Percentiles rank a stretch among this genome's conserved stretches.
These are phyloP conservation scores for Penicillium sp. DNA, from an alignment of 2,329 filamentous ascomycete species.

Conservation along the genomic window DNA sequence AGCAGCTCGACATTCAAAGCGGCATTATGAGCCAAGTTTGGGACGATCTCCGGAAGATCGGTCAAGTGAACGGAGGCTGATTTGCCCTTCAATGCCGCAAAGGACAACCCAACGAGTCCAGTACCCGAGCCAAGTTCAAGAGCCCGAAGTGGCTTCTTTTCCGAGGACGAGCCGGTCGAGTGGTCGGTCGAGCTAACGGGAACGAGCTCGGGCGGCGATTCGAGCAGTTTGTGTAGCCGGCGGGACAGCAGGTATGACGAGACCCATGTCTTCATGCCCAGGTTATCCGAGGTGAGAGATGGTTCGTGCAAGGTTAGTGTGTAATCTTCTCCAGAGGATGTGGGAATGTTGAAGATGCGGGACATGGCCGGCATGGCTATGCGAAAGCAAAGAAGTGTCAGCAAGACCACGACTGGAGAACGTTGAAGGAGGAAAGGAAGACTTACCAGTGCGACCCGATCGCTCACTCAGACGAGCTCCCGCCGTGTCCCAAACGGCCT, in stretches of 20 bases:
- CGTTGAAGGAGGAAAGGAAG: background rate
- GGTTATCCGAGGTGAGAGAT: conserved; percentile 80
- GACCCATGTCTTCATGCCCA: conserved; percentile 95
- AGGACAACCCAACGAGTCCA: conserved; percentile 84
- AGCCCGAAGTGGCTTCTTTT: conserved; percentile 40
- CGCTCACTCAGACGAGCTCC: conserved; percentile 80
- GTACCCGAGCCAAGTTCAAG: conserved; percentile 90
- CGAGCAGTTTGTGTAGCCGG: conserved; percentile 59
- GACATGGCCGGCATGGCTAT: conserved; percentile 65
- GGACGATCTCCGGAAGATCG: conserved; percentile 80
- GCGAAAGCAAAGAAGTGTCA: conserved; percentile 17
- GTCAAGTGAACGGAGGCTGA: conserved; percentile 70
- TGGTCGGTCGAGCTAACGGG: conserved; percentile 29
- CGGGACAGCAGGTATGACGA: conserved; percentile 84
- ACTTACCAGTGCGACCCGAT: conserved; percentile 72
- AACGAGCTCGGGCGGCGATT: conserved; percentile 38
- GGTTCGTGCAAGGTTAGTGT: conserved; percentile 81
- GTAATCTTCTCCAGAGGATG: conserved; percentile 51
- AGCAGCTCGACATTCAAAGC: conserved; percentile 64
- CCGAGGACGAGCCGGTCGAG: conserved; percentile 24
- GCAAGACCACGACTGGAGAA: conserved; percentile 8
- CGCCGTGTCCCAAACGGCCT: conserved; percentile 70
- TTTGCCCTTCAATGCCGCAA: conserved; percentile 68
- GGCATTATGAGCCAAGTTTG: conserved; percentile 78
- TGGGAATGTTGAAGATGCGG: conserved; percentile 62